Percentiles rank a stretch among this genome's conserved stretches.
Evolutionary conservation across 768 basidiomycete genomes (phyloP).

Genomic region (Hydnomerulius pinastri): DNA sequence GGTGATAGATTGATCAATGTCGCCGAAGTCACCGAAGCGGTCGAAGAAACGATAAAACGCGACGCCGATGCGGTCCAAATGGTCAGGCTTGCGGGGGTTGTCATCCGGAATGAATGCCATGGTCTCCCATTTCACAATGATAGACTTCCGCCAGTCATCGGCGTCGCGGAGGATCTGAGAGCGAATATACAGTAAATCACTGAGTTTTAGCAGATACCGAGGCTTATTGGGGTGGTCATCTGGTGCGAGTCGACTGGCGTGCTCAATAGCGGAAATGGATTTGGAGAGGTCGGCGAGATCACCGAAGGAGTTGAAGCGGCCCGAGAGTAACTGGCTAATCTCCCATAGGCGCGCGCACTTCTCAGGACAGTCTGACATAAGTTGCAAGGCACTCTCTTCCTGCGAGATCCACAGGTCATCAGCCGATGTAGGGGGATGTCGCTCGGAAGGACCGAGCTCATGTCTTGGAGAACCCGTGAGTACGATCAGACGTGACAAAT

Average conservation of each 20-base stretch:
- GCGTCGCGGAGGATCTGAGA: background rate
- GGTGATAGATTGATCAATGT: background rate
- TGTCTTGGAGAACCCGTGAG: too few relatives aligned
- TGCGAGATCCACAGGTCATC: too few relatives aligned
- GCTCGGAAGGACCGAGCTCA: too few relatives aligned
- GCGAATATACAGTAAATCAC: background rate
- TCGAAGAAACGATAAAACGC: background rate
- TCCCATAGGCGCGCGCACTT: too few relatives aligned
- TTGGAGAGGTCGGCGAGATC: background rate
- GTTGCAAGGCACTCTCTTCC: too few relatives aligned
- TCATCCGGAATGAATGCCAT: background rate
- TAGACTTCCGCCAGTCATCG: background rate
- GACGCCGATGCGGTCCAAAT: background rate
- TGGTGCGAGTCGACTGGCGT: slow-evolving; percentile 7
- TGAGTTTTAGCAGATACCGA: slow-evolving; percentile 5
- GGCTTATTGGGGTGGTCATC: slow-evolving; percentile 6
- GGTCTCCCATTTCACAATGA: background rate
- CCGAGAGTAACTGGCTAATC: background rate
- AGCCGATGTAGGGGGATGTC: too few relatives aligned
- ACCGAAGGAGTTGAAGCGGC: background rate
- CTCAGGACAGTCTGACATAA: too few relatives aligned
- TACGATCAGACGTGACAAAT: too few relatives aligned
- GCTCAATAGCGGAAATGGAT: background rate
- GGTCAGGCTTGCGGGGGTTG: background rate
- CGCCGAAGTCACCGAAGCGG: background rate